phyloP scores from a whole-genome alignment of 2,329 filamentous ascomycete species.

The Diaporthe ampelina region DNA sequence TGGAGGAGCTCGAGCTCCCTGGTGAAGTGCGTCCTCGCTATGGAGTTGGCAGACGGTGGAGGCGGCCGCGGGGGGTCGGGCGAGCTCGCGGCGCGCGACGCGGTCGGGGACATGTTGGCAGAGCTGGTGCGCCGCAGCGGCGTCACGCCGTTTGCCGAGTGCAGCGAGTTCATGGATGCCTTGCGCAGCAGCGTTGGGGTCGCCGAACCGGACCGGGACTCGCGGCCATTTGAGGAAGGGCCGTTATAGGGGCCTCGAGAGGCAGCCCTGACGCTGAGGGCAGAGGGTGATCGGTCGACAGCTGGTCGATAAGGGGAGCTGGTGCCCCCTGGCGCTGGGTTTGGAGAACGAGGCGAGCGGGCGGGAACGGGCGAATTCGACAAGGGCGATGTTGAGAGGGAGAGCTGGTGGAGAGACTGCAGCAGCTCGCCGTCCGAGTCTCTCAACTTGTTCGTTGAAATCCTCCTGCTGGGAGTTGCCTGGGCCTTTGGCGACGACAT shows the following conservation, averaged over 20 bases:
- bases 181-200: constrained; percentile 69
- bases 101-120: constrained; percentile 59
- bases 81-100: constrained; percentile 53
- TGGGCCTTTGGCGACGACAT: constrained; percentile 38
- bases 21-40: constrained; percentile 78
- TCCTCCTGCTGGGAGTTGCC: constrained; percentile 43
- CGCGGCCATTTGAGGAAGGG: constrained; percentile 51
- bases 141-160: constrained; percentile 60
- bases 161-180: constrained; percentile 70
- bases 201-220: constrained; percentile 61
- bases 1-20: constrained; percentile 78
- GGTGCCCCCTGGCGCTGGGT: constrained; percentile 39
- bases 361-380: constrained; percentile 28
- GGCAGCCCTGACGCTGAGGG: constrained; percentile 53
- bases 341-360: constrained; percentile 46
- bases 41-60: constrained; percentile 62
- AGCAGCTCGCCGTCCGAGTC: constrained; percentile 51
- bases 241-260: constrained; percentile 59
- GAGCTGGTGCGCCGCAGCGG: constrained; percentile 65
- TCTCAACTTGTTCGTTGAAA: constrained; percentile 28
- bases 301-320: constrained; percentile 53
- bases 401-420: constrained; percentile 60
- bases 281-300: constrained; percentile 55
- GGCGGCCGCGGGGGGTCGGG: constrained; percentile 55
- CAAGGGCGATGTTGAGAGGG: constrained; percentile 53